Conservation (phyloP, 805 yeast genomes). For the Wickerhamomyces ciferrii region DNA sequence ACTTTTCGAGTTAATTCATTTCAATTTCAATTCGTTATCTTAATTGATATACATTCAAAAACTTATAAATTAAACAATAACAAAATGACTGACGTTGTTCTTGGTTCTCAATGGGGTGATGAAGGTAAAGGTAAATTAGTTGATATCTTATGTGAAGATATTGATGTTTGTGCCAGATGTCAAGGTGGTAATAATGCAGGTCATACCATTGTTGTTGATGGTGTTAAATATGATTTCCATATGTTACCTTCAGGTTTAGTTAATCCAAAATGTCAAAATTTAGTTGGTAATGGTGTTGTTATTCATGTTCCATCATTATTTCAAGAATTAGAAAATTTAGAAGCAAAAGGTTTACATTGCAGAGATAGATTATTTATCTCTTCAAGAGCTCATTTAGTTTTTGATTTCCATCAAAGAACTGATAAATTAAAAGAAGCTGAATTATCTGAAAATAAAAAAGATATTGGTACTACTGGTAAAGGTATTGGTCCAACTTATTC, state of each 20-base stretch:
- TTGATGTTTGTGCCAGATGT: slow-evolving; percentile 96
- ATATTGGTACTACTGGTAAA: slow-evolving; percentile 97
- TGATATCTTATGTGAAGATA: slow-evolving; percentile 88
- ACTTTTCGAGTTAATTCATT: not conserved
- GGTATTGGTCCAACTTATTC: slow-evolving; percentile 99
- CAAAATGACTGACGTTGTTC: slow-evolving; percentile 61
- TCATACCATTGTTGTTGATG: slow-evolving; percentile 92
- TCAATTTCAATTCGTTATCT: not conserved
- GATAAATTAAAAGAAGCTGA: slow-evolving; percentile 95
- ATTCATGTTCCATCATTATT: slow-evolving; percentile 92
- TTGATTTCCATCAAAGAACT: slow-evolving; percentile 96
- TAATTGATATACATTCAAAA: not conserved
- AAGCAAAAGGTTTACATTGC: slow-evolving; percentile 66
- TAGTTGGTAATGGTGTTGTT: slow-evolving; percentile 95
- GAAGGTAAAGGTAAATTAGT: slow-evolving; percentile 99
- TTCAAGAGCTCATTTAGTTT: slow-evolving; percentile 92
- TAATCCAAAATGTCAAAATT: slow-evolving; percentile 83
- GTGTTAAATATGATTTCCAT: slow-evolving; percentile 92
- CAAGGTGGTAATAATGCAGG: slow-evolving; percentile 99
- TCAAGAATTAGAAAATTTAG: slow-evolving; percentile 76
- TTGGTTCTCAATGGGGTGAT: slow-evolving; percentile 99
- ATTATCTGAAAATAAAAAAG: slow-evolving; percentile 59
- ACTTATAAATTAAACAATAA: not conserved
- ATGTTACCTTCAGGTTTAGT: slow-evolving; percentile 98
- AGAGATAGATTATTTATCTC: slow-evolving; percentile 76